These are phyloP conservation scores for Podaxis rugospora DNA, from an alignment of 768 basidiomycete genomes.

Conservation along the genomic window DNA sequence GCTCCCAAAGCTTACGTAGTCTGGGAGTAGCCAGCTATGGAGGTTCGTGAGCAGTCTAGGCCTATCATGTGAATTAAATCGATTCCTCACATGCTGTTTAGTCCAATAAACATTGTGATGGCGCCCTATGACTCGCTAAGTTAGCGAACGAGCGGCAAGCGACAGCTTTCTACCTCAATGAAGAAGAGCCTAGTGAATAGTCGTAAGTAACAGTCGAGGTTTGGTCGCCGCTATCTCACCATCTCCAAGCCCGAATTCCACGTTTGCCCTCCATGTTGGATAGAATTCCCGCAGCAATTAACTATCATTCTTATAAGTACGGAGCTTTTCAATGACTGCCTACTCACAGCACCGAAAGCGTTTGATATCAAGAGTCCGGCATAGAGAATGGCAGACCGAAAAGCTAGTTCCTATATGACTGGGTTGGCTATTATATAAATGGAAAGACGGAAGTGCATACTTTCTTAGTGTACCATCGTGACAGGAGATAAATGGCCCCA, in stretches of 20 bases:
- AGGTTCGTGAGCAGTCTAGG: not conserved
- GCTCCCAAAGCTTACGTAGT: slow-evolving; percentile 33
- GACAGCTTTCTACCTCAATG: slow-evolving; percentile 42
- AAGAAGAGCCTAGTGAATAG: slow-evolving; percentile 50
- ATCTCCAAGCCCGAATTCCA: slow-evolving; percentile 66
- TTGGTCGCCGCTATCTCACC: slow-evolving; percentile 28
- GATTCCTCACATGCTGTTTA: slow-evolving; percentile 42
- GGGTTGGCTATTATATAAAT: slow-evolving; percentile 6
- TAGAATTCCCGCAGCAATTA: slow-evolving; percentile 68
- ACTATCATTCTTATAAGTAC: slow-evolving; percentile 23
- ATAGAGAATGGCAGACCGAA: slow-evolving; percentile 55
- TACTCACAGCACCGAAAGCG: slow-evolving; percentile 56
- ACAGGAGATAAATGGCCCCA: slow-evolving; percentile 38
- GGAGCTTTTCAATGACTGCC: not conserved
- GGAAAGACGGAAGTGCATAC: slow-evolving; percentile 18
- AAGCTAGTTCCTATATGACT: slow-evolving; percentile 45
- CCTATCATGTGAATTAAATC: not conserved
- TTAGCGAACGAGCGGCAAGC: not conserved
- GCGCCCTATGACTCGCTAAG: slow-evolving; percentile 38
- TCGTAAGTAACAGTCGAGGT: not conserved
- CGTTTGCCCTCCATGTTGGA: slow-evolving; percentile 56
- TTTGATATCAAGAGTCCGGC: slow-evolving; percentile 55
- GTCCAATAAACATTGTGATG: slow-evolving; percentile 53
- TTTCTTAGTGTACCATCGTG: slow-evolving; percentile 52
- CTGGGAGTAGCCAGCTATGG: slow-evolving; percentile 50